A percentile compares a stretch with the other conserved stretches of the same genome.
Evolutionary conservation across 768 basidiomycete genomes (phyloP).

Genomic region (Tricholomella constricta): DNA sequence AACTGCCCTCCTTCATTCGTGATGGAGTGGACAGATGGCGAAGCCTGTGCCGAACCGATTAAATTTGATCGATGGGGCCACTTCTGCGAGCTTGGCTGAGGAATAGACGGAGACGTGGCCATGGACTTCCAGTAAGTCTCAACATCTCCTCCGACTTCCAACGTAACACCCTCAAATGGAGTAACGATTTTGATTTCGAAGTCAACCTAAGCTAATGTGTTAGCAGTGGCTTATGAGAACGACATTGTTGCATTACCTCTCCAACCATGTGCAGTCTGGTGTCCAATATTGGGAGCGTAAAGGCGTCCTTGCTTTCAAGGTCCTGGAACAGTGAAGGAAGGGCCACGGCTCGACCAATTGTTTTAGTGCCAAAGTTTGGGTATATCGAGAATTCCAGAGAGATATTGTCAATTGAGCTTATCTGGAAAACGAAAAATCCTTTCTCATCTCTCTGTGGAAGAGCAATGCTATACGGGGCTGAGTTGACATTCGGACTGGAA

Average conservation of each 20-base stretch:
- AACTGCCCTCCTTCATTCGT: constrained; percentile 50
- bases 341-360: constrained; percentile 90
- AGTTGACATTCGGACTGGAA: constrained; percentile 76
- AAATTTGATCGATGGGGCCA: constrained; percentile 43
- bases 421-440: constrained; percentile 86
- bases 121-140: constrained; percentile 99
- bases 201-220: constrained; percentile 56
- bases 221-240: constrained; percentile 10
- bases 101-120: constrained; percentile 45
- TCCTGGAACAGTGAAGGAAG: constrained; percentile 71
- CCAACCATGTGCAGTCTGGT: constrained; percentile 92
- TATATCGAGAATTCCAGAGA: constrained; percentile 92
- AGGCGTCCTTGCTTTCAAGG: constrained; percentile 53
- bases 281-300: constrained; percentile 83
- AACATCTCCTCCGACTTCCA: constrained; percentile 92
- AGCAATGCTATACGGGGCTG: constrained; percentile 88
- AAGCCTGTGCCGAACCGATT: constrained; percentile 63
- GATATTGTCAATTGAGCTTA: constrained; percentile 69
- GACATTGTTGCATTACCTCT: constrained; percentile 55
- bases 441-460: constrained; percentile 75
- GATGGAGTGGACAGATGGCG: constrained; percentile 65
- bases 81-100: constrained; percentile 38
- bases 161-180: constrained; percentile 88
- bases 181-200: constrained; percentile 87
- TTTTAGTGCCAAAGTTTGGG: constrained; percentile 96